Conservation (phyloP, 1,284 basidiomycete species). For the Tilletiaria anomala region DNA sequence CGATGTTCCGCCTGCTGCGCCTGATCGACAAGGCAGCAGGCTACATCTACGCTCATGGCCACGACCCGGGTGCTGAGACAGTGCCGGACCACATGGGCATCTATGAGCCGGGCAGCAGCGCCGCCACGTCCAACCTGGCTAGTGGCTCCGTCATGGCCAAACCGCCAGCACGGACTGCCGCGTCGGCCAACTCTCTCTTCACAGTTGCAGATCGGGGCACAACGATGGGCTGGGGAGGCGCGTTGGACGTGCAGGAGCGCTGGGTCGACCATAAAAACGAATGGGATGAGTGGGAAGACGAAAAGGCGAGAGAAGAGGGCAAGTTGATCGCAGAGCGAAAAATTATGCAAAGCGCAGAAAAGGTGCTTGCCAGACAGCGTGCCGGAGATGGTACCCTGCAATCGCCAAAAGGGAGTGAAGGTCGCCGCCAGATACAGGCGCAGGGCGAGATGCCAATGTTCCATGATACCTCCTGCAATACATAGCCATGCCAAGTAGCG, state of each 20-base stretch:
- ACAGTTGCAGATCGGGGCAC: conserved; percentile 21
- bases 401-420: no score
- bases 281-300: conserved; percentile 11
- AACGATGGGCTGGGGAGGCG: conserved; percentile 23
- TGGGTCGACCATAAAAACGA: conserved; percentile 18
- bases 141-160: conserved; percentile 1
- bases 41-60: conserved; percentile 19
- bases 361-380: conserved; percentile 1
- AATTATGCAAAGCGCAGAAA: neutral
- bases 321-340: neutral
- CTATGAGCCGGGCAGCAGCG: conserved; percentile 1
- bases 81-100: neutral
- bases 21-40: conserved; percentile 34
- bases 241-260: conserved; percentile 27
- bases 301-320: conserved; percentile 9
- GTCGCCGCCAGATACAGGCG: no score
- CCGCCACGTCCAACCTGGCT: conserved; percentile 3
- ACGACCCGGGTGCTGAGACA: neutral
- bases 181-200: conserved; percentile 20
- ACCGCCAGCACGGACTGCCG: conserved; percentile 12
- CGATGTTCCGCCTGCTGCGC: conserved; percentile 30
- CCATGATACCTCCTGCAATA: no score
- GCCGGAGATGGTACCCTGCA: no score
- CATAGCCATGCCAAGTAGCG: no score
- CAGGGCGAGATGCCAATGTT: no score